A percentile compares a stretch with the other conserved stretches of the same genome.
Conservation (phyloP, 2,329 filamentous ascomycete genomes). For the Neurospora crassa region DNA sequence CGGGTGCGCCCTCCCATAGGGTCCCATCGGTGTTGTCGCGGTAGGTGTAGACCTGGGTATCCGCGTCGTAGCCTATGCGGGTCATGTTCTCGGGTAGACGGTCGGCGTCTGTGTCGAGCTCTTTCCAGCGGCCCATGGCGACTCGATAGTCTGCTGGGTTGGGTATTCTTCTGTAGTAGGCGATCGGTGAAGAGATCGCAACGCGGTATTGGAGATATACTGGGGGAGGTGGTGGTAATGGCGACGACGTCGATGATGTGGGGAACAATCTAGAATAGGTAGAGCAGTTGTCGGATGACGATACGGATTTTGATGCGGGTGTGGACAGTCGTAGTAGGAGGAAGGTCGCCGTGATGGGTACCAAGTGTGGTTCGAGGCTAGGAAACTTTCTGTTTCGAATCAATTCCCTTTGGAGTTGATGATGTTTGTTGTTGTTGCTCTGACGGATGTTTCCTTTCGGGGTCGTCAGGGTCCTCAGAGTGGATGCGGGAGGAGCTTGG, state of each 20-base stretch:
- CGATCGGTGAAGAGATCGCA: background rate
- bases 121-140: conserved; percentile 32
- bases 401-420: background rate
- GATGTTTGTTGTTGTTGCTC: background rate
- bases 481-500: background rate
- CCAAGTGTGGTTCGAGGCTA: background rate
- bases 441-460: background rate
- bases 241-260: background rate
- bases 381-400: background rate
- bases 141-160: background rate
- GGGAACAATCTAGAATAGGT: background rate
- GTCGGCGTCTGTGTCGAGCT: conserved; percentile 37
- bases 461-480: background rate
- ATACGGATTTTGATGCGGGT: background rate
- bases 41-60: conserved; percentile 43
- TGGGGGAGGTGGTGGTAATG: background rate
- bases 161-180: background rate
- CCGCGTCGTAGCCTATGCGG: conserved; percentile 46
- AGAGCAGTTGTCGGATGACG: background rate
- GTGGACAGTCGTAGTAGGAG: background rate
- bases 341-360: background rate
- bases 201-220: background rate
- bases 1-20: conserved; percentile 40
- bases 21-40: conserved; percentile 34
- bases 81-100: conserved; percentile 46